phyloP scores from a whole-genome alignment of 441 rosid species.

The Brassica hybrid region DNA sequence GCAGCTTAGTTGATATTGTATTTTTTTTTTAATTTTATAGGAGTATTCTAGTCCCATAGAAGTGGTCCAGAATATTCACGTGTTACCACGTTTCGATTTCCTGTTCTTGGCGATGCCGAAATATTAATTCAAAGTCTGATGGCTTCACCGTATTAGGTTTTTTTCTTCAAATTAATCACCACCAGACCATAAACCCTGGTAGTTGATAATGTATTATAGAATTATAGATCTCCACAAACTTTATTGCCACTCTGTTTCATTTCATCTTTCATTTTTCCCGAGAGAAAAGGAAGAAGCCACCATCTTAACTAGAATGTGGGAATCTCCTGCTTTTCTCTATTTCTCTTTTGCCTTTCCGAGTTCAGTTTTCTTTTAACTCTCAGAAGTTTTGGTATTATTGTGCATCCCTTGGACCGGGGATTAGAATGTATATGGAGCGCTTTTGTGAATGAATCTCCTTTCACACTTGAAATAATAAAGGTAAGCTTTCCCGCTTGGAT shows the following conservation, averaged over 20 bases:
- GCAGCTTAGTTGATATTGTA: no score
- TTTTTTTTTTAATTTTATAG: no score
- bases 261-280: not conserved
- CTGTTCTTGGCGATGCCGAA: no score
- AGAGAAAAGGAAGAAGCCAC: constrained; percentile 44
- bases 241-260: constrained; percentile 43
- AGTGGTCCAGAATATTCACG: no score
- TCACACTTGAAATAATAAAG: constrained; percentile 15
- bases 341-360: constrained; percentile 34
- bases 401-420: constrained; percentile 23
- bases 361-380: constrained; percentile 24
- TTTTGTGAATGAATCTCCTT: constrained; percentile 34
- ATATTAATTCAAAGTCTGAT: no score
- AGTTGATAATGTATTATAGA: no score
- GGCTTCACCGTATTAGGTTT: no score
- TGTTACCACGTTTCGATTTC: no score
- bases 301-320: constrained; percentile 19
- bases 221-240: constrained; percentile 46
- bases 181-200: no score
- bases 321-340: constrained; percentile 31
- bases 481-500: not conserved
- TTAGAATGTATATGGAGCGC: constrained; percentile 25
- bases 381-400: constrained; percentile 19
- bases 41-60: no score
- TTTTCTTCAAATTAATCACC: no score